Evolutionary conservation across 495 filamentous ascomycete species (phyloP), one percentile per base, ranked within the genome.

Genomic region (Penicillium fimorum): DNA sequence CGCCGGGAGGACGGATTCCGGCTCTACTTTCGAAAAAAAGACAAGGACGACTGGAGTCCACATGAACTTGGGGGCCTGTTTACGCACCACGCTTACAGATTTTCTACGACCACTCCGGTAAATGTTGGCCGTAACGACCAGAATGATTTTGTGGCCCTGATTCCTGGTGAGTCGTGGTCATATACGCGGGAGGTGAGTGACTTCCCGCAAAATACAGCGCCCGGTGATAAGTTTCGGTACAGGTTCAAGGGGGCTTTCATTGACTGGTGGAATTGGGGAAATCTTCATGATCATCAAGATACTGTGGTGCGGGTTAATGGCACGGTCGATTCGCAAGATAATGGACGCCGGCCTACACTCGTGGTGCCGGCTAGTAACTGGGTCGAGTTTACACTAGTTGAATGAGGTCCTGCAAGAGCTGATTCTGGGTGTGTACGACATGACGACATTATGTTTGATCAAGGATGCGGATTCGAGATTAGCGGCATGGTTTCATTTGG

Each of bases 211-310:
- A 42, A 52, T 25, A 24, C 17, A 38, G 22, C 24, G 15, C 37
- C 38, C n/a, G 37, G 50, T 22, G 35, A 52, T 42, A 7, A 24
- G 15, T 42, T 42, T 24, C 50, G 50, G 50, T 52, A 52, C 33
- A 10, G 33, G 22, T 52, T 27, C 29, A 52, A 52, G 13, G 50
- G 50, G 32, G 38, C 50, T 27, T 17, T 24, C 11, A 35, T 52
- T 24, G 50, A 52, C 38, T 52, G 50, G 50, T 52, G 50, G 50
- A 38, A 52, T 52, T 52, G 35, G 35, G 50, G 50, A 11, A 27
- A 38, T 52, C 18, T 52, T 43, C 13, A 42, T 18, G 50, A 52
- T 43, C 50, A 52, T 42, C 5, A 42, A 43, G 38, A 43, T 24
- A 52, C 50, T 3, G 37, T 52, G 7, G 38, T 52, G 10, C 24